Evolutionary conservation across 257 asterid species (phyloP), one percentile per base, ranked within the genome.

Genomic region (Przewalskia tangutica): DNA sequence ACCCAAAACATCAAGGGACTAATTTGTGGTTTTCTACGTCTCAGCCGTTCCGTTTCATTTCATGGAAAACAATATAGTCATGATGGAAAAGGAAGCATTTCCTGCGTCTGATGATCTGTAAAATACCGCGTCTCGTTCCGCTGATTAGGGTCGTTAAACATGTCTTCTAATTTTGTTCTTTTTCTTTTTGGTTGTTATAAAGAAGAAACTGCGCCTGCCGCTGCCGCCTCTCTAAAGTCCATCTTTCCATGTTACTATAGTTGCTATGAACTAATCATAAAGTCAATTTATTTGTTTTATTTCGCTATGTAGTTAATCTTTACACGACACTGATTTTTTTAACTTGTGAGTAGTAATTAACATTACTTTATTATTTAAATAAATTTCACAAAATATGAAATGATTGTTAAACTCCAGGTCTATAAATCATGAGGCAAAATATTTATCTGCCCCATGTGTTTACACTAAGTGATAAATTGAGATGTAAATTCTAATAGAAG

Each of bases 101-200:
- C 44, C 10, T 4, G 12, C 44, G 44, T 73, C 44, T 23, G 44
- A 73, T 50, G 79, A 73, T 20, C 62, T 73, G 79, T 73, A 48
- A 73, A 71, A 48, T 73, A 23, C 44, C 79, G 62, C 12, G 62
- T 50, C 23, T 13, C 13, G 6, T 73, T 73, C 62, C 62, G 62
- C 62, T 50, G 62, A 73, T 73, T 73, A 73, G 58, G 79, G 23
- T 73, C 79, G 23, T 50, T 73, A 73, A 73, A 73, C 60, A 48
- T 73, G 23, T 71, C 59, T 20, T 46, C 9, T 46, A 12, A 27
- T 27, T 27, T 27, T 27, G 32, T 46, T 20, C 48, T 13, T 8
- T 46, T 46, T 46, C 66, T n/a, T 17, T 67, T 67, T 46, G 46
- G 40, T 27, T 71, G 18, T 58, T 46, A 71, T 71, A 44, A 18